Evolutionary conservation across 768 basidiomycete species (phyloP).

Genomic region (Omphalotus guepiniiformis): DNA sequence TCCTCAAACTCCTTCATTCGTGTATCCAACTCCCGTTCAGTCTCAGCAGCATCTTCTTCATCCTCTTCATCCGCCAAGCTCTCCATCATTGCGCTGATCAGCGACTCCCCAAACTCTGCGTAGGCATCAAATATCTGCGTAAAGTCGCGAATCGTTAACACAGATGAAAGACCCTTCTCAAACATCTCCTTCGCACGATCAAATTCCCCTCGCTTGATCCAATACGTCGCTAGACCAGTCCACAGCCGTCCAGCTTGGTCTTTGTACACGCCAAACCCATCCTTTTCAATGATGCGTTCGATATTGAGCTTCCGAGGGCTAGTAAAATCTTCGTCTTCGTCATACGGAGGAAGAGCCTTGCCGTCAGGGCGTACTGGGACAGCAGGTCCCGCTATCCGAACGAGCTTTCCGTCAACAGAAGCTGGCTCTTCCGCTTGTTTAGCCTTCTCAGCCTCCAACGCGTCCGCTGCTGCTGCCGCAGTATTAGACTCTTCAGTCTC

Average conservation of each 20-base stretch:
- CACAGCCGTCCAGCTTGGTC: constrained; percentile 96
- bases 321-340: constrained; percentile 81
- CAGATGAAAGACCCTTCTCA: constrained; percentile 77
- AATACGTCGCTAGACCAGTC: constrained; percentile 96
- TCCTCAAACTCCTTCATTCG: constrained; percentile 93
- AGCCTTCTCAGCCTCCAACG: constrained; percentile 21
- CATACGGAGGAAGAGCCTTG: constrained; percentile 49
- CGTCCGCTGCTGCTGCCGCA: constrained; percentile 37
- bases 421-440: constrained; percentile 30
- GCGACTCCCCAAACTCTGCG: constrained; percentile 87
- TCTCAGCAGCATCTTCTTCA: constrained; percentile 74
- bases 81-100: constrained; percentile 89
- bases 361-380: constrained; percentile 48
- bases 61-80: constrained; percentile 78
- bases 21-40: constrained; percentile 77
- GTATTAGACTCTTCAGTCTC: constrained; percentile 61
- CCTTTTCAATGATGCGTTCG: constrained; percentile 77
- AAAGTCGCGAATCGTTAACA: constrained; percentile 94
- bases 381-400: constrained; percentile 69
- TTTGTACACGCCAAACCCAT: constrained; percentile 87
- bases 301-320: constrained; percentile 75
- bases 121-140: constrained; percentile 98
- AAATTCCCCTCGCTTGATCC: constrained; percentile 97
- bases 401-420: constrained; percentile 55
- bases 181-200: constrained; percentile 86